These are phyloP conservation scores for Neonectria ditissima DNA, from an alignment of 2,329 filamentous ascomycete genomes.

Conservation along the genomic window DNA sequence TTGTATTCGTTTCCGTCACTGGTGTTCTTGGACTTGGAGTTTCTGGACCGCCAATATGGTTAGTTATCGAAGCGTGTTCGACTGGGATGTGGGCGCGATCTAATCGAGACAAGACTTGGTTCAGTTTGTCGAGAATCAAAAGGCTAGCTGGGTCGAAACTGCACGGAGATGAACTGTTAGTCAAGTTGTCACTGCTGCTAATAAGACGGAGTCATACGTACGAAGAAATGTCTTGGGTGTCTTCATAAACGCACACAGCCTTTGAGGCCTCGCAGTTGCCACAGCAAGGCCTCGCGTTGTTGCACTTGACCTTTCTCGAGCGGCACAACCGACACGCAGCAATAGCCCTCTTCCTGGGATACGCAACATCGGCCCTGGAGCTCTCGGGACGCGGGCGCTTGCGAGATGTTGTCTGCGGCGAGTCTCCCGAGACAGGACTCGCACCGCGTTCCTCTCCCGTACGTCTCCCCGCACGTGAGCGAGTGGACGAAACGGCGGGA, in stretches of 20 bases:
- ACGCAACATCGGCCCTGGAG: neutral
- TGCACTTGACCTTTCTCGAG: neutral
- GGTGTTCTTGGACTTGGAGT: too few relatives aligned
- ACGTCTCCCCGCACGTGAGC: too few relatives aligned
- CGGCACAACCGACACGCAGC: neutral
- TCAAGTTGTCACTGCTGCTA: too few relatives aligned
- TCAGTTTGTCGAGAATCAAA: neutral
- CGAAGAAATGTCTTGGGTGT: neutral
- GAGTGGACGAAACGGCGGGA: too few relatives aligned
- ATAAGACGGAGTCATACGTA: too few relatives aligned
- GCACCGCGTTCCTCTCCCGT: too few relatives aligned
- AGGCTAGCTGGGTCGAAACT: neutral
- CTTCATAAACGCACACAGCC: neutral
- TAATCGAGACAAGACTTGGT: neutral
- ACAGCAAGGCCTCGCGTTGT: neutral
- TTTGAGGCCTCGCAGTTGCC: neutral
- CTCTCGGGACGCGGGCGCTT: neutral
- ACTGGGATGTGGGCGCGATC: neutral
- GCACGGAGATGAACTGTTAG: too few relatives aligned
- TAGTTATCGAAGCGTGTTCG: neutral
- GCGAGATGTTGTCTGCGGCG: constrained; percentile 15
- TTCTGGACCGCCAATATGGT: neutral
- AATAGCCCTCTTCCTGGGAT: neutral
- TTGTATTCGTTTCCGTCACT: too few relatives aligned
- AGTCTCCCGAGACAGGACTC: too few relatives aligned